These are phyloP conservation scores for Margaritispora aquatica DNA, from an alignment of 495 filamentous ascomycete species.

Conservation along the genomic window DNA sequence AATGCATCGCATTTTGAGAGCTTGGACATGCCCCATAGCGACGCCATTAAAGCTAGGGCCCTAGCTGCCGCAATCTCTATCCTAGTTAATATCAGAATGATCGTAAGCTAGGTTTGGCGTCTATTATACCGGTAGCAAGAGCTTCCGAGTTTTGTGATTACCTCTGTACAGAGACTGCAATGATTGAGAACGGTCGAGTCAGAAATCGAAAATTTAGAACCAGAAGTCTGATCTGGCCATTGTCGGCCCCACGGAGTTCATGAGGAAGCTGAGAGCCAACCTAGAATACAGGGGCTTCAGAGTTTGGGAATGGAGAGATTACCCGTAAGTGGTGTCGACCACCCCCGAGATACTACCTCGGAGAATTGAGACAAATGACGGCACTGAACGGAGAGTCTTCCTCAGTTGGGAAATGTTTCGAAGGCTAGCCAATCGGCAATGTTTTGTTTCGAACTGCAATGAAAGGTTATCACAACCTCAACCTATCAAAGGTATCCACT, in stretches of 20 bases:
- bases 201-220: neutral
- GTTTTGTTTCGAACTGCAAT: neutral
- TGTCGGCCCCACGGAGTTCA: neutral
- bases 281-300: neutral
- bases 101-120: neutral
- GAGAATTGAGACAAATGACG: conserved; percentile 4
- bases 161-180: too few relatives aligned
- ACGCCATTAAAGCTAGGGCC: neutral
- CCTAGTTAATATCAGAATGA: neutral
- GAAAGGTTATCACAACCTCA: neutral
- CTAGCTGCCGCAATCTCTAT: neutral
- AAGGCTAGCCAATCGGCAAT: neutral
- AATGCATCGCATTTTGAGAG: neutral
- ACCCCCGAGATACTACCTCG: neutral
- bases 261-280: too few relatives aligned
- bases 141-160: neutral
- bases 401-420: neutral
- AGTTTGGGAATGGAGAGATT: neutral
- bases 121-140: neutral
- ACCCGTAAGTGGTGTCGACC: neutral
- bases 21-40: neutral
- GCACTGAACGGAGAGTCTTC: neutral
- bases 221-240: too few relatives aligned
- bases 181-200: neutral
- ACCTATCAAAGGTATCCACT: neutral